These are phyloP conservation scores for Tritrichomonas foetus DNA, from an alignment of 208 protist genomes.

Conservation along the genomic window DNA sequence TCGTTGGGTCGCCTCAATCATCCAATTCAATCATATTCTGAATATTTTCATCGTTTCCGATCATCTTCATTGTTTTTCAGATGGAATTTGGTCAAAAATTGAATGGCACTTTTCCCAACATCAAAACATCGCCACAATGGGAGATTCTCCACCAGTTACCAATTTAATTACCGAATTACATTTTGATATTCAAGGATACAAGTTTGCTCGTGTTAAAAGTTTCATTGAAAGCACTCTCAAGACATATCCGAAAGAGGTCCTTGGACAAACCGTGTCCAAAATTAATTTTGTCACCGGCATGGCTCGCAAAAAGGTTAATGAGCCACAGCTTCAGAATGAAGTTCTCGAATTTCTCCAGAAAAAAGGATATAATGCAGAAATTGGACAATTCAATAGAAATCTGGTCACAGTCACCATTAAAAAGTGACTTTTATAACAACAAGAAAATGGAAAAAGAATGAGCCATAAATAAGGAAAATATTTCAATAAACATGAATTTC, in stretches of 20 bases:
- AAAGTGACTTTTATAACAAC: too few species aligned
- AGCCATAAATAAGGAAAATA: too few species aligned
- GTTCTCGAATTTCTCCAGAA: background rate
- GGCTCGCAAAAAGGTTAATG: background rate
- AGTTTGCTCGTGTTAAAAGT: background rate
- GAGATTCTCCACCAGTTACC: background rate
- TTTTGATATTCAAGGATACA: background rate
- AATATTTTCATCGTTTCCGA: too few species aligned
- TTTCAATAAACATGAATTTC: too few species aligned
- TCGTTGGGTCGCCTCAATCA: too few species aligned
- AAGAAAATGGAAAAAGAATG: too few species aligned
- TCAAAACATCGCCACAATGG: too few species aligned
- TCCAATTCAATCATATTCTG: too few species aligned
- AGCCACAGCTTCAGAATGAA: background rate
- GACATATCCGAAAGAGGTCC: background rate
- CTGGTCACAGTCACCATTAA: background rate
- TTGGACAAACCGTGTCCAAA: background rate
- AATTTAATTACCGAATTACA: background rate
- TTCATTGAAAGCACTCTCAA: background rate
- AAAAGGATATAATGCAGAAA: background rate
- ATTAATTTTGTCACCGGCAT: background rate
- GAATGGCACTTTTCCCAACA: too few species aligned
- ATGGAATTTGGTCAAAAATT: too few species aligned
- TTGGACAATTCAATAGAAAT: background rate
- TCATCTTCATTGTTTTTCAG: too few species aligned